These are phyloP conservation scores for Phyllostachys edulis DNA, from an alignment of 176 grass and related monocot genomes.

Conservation along the genomic window DNA sequence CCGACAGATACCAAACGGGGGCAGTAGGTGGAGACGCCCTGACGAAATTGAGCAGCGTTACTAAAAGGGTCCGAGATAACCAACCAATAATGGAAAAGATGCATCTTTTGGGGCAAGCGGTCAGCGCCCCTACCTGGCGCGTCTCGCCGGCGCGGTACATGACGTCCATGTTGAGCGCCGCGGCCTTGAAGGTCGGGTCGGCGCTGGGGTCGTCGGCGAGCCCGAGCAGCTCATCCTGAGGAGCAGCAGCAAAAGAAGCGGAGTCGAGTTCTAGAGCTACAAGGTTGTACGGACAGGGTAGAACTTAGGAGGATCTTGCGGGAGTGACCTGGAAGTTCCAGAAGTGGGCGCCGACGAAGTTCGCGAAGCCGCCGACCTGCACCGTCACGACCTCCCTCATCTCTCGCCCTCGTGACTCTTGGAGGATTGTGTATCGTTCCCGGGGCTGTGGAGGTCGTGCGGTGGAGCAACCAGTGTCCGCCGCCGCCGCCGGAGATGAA, in stretches of 20 bases:
- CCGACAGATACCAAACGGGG: conserved; percentile 81
- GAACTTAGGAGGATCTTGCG: neutral
- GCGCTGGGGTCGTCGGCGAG: conserved; percentile 60
- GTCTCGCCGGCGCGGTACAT: conserved; percentile 78
- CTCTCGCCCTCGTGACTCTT: neutral
- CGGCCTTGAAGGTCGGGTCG: conserved; percentile 53
- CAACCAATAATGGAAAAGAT: neutral
- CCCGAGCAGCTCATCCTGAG: conserved; percentile 92
- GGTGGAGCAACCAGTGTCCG: neutral
- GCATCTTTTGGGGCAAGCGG: neutral
- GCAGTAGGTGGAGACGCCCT: conserved; percentile 71
- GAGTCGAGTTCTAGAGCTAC: neutral
- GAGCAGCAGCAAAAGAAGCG: neutral
- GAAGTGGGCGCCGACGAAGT: conserved; percentile 54
- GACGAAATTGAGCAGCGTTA: conserved; percentile 33
- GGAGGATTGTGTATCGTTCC: neutral
- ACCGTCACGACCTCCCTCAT: conserved; percentile 59
- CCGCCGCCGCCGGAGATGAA: neutral
- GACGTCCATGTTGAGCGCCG: conserved; percentile 70
- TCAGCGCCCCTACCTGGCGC: conserved; percentile 54
- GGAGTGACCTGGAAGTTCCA: conserved; percentile 57
- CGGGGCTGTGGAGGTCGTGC: neutral
- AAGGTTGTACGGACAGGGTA: neutral
- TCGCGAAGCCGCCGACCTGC: conserved; percentile 54
- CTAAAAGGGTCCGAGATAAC: neutral